Conservation (phyloP, 768 basidiomycete genomes). For the Glaciozyma martinii region DNA sequence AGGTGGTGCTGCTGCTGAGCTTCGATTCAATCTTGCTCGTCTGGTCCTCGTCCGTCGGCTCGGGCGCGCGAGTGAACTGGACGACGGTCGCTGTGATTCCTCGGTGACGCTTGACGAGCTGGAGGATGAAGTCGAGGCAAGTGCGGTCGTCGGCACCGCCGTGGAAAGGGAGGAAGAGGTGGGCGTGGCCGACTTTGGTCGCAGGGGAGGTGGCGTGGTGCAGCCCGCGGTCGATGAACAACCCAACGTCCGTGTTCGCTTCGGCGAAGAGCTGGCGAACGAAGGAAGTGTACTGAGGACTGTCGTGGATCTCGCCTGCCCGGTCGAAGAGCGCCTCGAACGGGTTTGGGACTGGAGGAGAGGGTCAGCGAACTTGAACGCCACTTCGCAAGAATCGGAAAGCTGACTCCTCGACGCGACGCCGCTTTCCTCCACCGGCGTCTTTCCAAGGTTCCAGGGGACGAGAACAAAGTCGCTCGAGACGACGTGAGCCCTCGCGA, state of each 20-base stretch:
- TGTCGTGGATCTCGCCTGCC: slow-evolving; percentile 37
- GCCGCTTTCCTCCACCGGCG: slow-evolving; percentile 23
- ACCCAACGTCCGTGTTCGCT: slow-evolving; percentile 63
- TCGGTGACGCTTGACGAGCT: slow-evolving; percentile 62
- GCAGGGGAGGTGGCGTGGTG: background rate
- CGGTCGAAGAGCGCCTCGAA: slow-evolving; percentile 71
- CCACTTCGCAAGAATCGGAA: slow-evolving; percentile 39
- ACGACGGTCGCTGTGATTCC: slow-evolving; percentile 64
- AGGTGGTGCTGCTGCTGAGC: slow-evolving; percentile 37
- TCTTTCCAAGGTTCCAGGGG: slow-evolving; percentile 61
- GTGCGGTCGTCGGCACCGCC: slow-evolving; percentile 90
- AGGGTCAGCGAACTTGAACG: slow-evolving; percentile 17
- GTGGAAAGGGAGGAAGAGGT: slow-evolving; percentile 80
- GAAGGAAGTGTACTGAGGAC: slow-evolving; percentile 61
- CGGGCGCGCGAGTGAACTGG: slow-evolving; percentile 43
- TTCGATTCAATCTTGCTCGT: slow-evolving; percentile 3
- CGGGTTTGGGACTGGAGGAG: slow-evolving; percentile 46
- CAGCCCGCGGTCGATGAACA: slow-evolving; percentile 70
- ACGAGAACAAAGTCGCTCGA: slow-evolving; percentile 67
- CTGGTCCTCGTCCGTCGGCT: slow-evolving; percentile 16
- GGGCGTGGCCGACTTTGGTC: slow-evolving; percentile 37
- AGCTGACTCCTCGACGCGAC: slow-evolving; percentile 9
- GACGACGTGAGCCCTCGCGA: slow-evolving; percentile 38
- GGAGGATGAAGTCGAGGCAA: slow-evolving; percentile 69
- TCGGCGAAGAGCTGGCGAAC: slow-evolving; percentile 71